A percentile compares a stretch with the other conserved stretches of the same genome.
Conservation (phyloP, 495 filamentous ascomycete genomes). For the Daldinia vernicosa region DNA sequence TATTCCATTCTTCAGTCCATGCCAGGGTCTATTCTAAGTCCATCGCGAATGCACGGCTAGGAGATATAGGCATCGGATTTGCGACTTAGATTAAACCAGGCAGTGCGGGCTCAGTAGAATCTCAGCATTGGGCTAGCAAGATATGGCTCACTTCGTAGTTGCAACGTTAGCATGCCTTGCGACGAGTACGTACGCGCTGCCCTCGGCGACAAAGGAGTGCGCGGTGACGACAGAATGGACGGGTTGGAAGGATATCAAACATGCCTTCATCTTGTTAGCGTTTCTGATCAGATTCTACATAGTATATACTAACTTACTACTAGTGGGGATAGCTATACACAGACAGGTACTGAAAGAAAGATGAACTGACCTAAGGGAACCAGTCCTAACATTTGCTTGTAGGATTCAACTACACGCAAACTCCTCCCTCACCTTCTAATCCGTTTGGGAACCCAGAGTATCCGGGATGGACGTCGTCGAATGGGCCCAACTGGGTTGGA, state of each 20-base stretch:
- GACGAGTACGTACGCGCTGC: conserved; percentile 25
- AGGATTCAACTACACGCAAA: conserved; percentile 68
- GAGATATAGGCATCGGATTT: background rate
- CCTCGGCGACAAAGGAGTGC: conserved; percentile 27
- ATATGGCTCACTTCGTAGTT: conserved; percentile 14
- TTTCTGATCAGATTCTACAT: conserved; percentile 1
- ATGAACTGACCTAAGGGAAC: background rate
- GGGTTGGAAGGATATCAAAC: conserved; percentile 58
- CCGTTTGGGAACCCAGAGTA: conserved; percentile 80
- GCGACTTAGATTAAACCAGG: background rate
- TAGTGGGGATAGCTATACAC: conserved; percentile 64
- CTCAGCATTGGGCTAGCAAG: background rate
- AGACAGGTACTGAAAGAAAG: conserved; percentile 43
- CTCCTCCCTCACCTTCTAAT: conserved; percentile 69
- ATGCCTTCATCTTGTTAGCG: conserved; percentile 62
- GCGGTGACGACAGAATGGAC: conserved; percentile 51
- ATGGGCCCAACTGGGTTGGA: conserved; percentile 73
- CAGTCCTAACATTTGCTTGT: conserved; percentile 33
- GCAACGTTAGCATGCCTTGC: conserved; percentile 22
- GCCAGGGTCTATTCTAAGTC: conserved; percentile 11
- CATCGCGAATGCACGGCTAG: background rate
- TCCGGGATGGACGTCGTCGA: conserved; percentile 66
- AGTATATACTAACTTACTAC: conserved; percentile 15
- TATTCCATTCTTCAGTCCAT: conserved; percentile 7
- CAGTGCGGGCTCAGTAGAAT: background rate